Evolutionary conservation across 2,329 filamentous ascomycete genomes (phyloP).

Genomic region (Amphichorda felina): DNA sequence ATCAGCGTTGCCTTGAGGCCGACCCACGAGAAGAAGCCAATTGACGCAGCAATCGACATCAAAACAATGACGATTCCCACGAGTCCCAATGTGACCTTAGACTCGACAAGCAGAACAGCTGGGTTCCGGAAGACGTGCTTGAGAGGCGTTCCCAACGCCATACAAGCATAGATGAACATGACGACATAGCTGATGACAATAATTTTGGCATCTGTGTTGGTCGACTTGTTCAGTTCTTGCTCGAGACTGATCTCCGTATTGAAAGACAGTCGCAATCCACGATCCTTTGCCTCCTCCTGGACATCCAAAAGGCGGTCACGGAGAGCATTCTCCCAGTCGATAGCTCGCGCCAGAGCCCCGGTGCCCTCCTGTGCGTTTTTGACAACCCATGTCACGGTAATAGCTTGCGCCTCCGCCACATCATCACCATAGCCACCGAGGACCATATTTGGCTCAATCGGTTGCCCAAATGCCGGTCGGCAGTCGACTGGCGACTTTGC

Average conservation of each 20-base stretch:
- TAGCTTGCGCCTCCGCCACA: slow-evolving; percentile 61
- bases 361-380: slow-evolving; percentile 73
- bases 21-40: slow-evolving; percentile 84
- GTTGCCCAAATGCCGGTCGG: slow-evolving; percentile 79
- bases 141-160: slow-evolving; percentile 80
- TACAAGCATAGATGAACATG: slow-evolving; percentile 96
- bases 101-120: slow-evolving; percentile 77
- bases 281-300: slow-evolving; percentile 64
- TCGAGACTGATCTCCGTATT: slow-evolving; percentile 92
- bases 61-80: slow-evolving; percentile 90
- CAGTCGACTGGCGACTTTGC: slow-evolving; percentile 72
- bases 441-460: slow-evolving; percentile 73
- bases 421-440: slow-evolving; percentile 68
- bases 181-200: slow-evolving; percentile 93
- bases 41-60: slow-evolving; percentile 93
- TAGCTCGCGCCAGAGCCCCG: slow-evolving; percentile 56
- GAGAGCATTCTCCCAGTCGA: slow-evolving; percentile 81
- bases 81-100: slow-evolving; percentile 92
- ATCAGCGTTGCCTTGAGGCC: slow-evolving; percentile 94
- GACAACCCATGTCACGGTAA: slow-evolving; percentile 91
- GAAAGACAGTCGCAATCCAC: slow-evolving; percentile 82
- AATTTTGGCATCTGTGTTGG: slow-evolving; percentile 96
- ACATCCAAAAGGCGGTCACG: slow-evolving; percentile 64
- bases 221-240: slow-evolving; percentile 93
- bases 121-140: slow-evolving; percentile 73